These are phyloP conservation scores for Aspergillus sp. DNA, from an alignment of 2,329 filamentous ascomycete species.

Conservation along the genomic window DNA sequence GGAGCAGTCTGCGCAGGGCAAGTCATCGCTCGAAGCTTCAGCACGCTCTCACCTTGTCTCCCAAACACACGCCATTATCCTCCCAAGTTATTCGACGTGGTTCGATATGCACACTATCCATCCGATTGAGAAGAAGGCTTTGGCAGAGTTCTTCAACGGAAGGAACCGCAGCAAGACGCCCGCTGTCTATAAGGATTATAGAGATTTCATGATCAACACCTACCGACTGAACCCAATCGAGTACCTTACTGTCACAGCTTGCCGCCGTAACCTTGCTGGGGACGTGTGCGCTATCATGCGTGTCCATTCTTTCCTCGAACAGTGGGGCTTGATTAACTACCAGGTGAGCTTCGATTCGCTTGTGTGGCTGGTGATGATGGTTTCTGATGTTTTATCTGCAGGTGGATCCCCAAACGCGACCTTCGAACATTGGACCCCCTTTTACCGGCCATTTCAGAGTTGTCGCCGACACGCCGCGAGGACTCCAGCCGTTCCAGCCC, in stretches of 20 bases:
- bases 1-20: constrained; percentile 65
- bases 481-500: constrained; percentile 92
- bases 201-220: constrained; percentile 99
- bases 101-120: constrained; percentile 97
- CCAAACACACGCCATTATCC: constrained; percentile 92
- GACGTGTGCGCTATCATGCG: constrained; percentile 99
- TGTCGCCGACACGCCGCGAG: constrained; percentile 91
- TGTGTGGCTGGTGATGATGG: not conserved
- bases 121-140: constrained; percentile 85
- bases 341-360: constrained; percentile 63
- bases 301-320: constrained; percentile 94
- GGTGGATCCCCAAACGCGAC: constrained; percentile 94
- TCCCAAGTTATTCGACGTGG: constrained; percentile 97
- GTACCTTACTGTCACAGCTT: constrained; percentile 95
- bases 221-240: constrained; percentile 94
- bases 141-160: constrained; percentile 98
- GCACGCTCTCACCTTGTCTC: constrained; percentile 89
- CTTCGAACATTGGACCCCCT: constrained; percentile 91
- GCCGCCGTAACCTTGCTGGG: constrained; percentile 88
- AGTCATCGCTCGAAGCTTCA: constrained; percentile 77
- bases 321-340: constrained; percentile 99
- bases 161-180: constrained; percentile 97
- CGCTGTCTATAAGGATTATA: constrained; percentile 96
- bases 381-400: constrained; percentile 38
- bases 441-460: constrained; percentile 98